phyloP scores from a whole-genome alignment of 164 flowering plant genomes.

The Amborella trichopoda region DNA sequence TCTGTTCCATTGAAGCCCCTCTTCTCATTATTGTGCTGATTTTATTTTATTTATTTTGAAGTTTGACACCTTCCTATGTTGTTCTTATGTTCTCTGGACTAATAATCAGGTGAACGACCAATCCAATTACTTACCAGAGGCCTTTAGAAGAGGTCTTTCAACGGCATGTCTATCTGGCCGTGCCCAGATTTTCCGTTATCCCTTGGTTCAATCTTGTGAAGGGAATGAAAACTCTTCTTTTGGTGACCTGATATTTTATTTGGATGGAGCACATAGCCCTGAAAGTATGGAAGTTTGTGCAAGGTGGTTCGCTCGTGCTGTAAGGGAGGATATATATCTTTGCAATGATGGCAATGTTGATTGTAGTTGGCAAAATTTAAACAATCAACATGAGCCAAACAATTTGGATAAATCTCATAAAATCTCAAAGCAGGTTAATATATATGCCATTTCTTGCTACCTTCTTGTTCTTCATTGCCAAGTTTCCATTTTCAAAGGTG shows the following conservation, averaged over 20 bases:
- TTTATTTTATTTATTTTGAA: neutral
- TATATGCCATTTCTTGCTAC: too few species aligned
- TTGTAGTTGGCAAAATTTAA: slow-evolving; percentile 15
- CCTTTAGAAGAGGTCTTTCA: slow-evolving; percentile 63
- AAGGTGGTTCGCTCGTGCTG: slow-evolving; percentile 61
- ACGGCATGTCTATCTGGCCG: slow-evolving; percentile 59
- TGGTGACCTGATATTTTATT: slow-evolving; percentile 62
- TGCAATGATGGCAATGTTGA: slow-evolving; percentile 6
- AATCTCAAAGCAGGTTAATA: slow-evolving; percentile 45
- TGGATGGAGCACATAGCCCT: slow-evolving; percentile 94
- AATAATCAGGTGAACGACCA: slow-evolving; percentile 19
- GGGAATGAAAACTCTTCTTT: slow-evolving; percentile 12
- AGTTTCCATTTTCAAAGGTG: too few species aligned
- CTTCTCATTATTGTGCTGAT: neutral
- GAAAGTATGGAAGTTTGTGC: slow-evolving; percentile 92
- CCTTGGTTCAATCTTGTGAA: slow-evolving; percentile 5
- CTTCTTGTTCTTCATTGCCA: too few species aligned
- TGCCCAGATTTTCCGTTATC: slow-evolving; percentile 52
- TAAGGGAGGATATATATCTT: slow-evolving; percentile 19
- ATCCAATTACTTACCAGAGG: slow-evolving; percentile 40
- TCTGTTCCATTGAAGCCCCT: slow-evolving; percentile 14
- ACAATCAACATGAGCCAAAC: slow-evolving; percentile 7
- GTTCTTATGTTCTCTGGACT: neutral
- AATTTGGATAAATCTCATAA: slow-evolving; percentile 15
- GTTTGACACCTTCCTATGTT: neutral